Evolutionary conservation across 2,329 filamentous ascomycete genomes (phyloP).

Genomic region (Phaeosphaeriaceae sp.): DNA sequence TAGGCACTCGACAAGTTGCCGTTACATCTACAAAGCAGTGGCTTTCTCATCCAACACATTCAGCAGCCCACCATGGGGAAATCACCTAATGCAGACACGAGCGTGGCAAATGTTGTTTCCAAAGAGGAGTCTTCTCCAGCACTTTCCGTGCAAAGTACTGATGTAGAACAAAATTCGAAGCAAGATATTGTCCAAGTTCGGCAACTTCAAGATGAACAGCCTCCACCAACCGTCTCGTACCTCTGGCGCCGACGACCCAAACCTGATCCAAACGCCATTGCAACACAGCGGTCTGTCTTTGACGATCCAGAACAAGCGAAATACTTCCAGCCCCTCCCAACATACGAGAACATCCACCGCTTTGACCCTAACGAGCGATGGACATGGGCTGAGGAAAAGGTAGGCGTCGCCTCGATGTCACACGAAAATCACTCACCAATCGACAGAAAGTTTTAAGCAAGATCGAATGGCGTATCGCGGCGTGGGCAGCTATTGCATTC

Average conservation of each 20-base stretch:
- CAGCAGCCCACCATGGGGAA: background rate
- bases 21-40: background rate
- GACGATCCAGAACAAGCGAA: constrained; percentile 21
- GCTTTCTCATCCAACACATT: no score
- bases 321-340: constrained; percentile 49
- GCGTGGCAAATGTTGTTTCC: background rate
- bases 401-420: background rate
- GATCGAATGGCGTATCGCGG: constrained; percentile 55
- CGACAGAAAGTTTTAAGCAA: constrained; percentile 29
- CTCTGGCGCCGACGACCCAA: constrained; percentile 16
- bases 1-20: background rate
- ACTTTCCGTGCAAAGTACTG: background rate
- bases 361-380: constrained; percentile 62
- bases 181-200: background rate
- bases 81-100: background rate
- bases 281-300: constrained; percentile 20
- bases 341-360: constrained; percentile 64
- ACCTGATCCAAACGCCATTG: constrained; percentile 17
- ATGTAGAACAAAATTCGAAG: constrained; percentile 1
- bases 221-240: constrained; percentile 11
- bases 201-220: constrained; percentile 11
- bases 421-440: background rate
- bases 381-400: constrained; percentile 61
- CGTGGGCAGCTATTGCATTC: constrained; percentile 59
- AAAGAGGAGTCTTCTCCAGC: background rate